Percentiles rank a stretch among this genome's conserved stretches.
Evolutionary conservation across 768 basidiomycete genomes (phyloP).

Genomic region (Boletus sensibilis): DNA sequence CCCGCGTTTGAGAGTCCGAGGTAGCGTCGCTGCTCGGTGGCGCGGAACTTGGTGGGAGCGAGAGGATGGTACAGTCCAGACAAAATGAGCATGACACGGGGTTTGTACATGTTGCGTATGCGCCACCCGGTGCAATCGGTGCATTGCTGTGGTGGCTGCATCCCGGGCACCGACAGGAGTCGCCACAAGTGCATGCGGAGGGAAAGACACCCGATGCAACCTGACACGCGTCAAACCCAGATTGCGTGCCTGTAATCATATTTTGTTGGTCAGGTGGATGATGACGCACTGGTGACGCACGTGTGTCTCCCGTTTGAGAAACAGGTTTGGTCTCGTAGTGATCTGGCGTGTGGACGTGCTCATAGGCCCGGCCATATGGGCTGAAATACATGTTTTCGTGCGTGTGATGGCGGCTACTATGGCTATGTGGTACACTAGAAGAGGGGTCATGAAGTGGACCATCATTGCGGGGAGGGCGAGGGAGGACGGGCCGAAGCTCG

Average conservation of each 20-base stretch:
- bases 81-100: constrained; percentile 47
- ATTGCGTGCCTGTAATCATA: constrained; percentile 26
- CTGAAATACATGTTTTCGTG: constrained; percentile 56
- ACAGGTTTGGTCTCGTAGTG: constrained; percentile 27
- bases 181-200: constrained; percentile 62
- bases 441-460: constrained; percentile 51
- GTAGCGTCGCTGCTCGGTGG: constrained; percentile 42
- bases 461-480: constrained; percentile 46
- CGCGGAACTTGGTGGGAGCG: constrained; percentile 43
- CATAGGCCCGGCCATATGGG: constrained; percentile 70
- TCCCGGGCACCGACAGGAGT: constrained; percentile 62
- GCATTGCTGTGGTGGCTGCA: constrained; percentile 54
- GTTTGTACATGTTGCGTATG: constrained; percentile 37
- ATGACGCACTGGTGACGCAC: constrained; percentile 22
- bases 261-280: constrained; percentile 28
- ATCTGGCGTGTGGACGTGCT: constrained; percentile 41
- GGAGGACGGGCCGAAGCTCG: constrained; percentile 68
- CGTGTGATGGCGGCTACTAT: constrained; percentile 44
- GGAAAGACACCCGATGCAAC: constrained; percentile 35
- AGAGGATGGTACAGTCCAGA: constrained; percentile 61
- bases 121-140: constrained; percentile 38
- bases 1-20: constrained; percentile 42
- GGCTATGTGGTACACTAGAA: constrained; percentile 41
- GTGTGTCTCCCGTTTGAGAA: constrained; percentile 16
- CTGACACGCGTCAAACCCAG: constrained; percentile 26